Evolutionary conservation across 192 early-diverging fungal genomes (phyloP), one percentile per base, ranked within the genome.

Genomic region (Piromyces finnis): DNA sequence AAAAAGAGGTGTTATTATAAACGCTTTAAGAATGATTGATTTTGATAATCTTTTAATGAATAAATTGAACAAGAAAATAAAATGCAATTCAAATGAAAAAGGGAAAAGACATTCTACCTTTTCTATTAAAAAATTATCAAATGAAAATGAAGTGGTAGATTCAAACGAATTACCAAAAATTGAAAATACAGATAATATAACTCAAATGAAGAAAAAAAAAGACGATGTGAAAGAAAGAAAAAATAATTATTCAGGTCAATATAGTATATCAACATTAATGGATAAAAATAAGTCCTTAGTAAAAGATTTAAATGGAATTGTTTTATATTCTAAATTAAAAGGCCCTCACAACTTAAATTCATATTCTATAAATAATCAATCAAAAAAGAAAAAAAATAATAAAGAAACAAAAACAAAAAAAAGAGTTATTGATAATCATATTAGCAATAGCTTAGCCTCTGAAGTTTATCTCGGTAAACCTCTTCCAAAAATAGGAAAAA

Each of bases 1-100:
- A 30, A 91, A 91, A 79, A 36, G 79, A 13, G 87, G 84, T 16
- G 86, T 91, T 39, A 90, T 91, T 30, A 37, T 35, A 14, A 88
- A 86, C 68, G 86, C 88, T 5, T 78, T 91, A 37, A 59, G 79
- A 29, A 77, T 91, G 30, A 80, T 91, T 11, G 51, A 68, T 68
- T 68, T 68, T n/a, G 51, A 68, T 68, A 68, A 68, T 68, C 26
- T 68, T n/a, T 9, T 68, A 11, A 68, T 22, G n/a, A 68, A n/a
- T 68, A 68, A 68, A 18, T 17, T 68, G n/a, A 68, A 68, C n/a
- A 68, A 68, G 22, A 68, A 68, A 68, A 26, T 68, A 68, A 37
- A 37, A 37, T 1, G 5, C 14, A 37, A 37, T 1, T 14, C 36
- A 32, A 32, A 32, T 32, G 30, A 32, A 37, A 15, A 37, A 15